These are phyloP conservation scores for Podaxis mareebaensis DNA, from an alignment of 768 basidiomycete species.

Conservation along the genomic window DNA sequence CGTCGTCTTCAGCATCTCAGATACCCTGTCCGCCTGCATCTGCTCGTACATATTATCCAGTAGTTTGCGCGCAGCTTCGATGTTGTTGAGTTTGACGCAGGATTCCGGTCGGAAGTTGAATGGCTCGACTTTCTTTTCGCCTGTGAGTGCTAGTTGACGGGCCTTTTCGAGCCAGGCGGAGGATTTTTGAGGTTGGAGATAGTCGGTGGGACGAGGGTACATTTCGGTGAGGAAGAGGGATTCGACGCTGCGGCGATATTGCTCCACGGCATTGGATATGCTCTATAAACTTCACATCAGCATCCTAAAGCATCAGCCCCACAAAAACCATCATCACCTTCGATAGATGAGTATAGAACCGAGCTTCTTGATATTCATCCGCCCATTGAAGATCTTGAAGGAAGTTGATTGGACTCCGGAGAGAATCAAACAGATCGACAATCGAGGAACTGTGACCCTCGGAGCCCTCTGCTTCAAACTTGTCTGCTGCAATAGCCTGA, in stretches of 20 bases:
- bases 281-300: conserved; percentile 49
- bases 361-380: conserved; percentile 84
- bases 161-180: conserved; percentile 90
- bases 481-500: conserved; percentile 73
- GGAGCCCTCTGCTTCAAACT: conserved; percentile 78
- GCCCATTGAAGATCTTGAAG: conserved; percentile 91
- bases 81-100: conserved; percentile 97
- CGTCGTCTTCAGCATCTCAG: conserved; percentile 56
- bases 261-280: conserved; percentile 87
- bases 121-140: conserved; percentile 91
- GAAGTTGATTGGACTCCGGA: conserved; percentile 88
- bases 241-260: conserved; percentile 88
- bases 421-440: conserved; percentile 92
- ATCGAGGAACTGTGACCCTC: conserved; percentile 96
- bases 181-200: conserved; percentile 80
- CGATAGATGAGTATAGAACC: conserved; percentile 86
- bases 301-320: neutral
- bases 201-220: conserved; percentile 82
- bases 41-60: conserved; percentile 94
- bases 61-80: conserved; percentile 86
- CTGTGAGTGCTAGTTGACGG: conserved; percentile 67
- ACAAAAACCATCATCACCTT: conserved; percentile 54
- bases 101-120: conserved; percentile 94
- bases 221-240: conserved; percentile 90
- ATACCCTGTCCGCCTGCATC: conserved; percentile 86